Evolutionary conservation across 176 grass and related monocot genomes (phyloP).

Genomic region (Tuctoria greenei): DNA sequence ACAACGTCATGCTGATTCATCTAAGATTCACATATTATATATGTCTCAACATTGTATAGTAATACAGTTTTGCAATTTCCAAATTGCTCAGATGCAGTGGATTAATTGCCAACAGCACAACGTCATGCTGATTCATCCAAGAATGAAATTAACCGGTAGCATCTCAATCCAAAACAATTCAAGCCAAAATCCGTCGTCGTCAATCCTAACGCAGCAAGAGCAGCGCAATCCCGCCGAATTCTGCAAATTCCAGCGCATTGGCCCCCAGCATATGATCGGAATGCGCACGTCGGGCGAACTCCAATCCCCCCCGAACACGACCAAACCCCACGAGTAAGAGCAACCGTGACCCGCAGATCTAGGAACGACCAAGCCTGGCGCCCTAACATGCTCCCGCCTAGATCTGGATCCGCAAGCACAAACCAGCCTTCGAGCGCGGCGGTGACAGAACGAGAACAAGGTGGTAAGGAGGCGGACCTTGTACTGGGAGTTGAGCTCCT

Average conservation of each 20-base stretch:
- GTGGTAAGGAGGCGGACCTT: slow-evolving; percentile 46
- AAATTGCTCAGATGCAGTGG: neutral
- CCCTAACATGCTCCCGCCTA: slow-evolving; percentile 15
- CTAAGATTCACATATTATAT: slow-evolving; percentile 4
- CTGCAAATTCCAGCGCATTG: slow-evolving; percentile 4
- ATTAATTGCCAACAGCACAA: neutral
- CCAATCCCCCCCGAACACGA: slow-evolving; percentile 12
- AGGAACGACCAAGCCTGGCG: slow-evolving; percentile 11
- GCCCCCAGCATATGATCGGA: neutral
- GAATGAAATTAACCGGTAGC: neutral
- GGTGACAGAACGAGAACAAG: neutral
- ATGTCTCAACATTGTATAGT: neutral
- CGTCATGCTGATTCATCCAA: neutral
- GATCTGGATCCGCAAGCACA: slow-evolving; percentile 45
- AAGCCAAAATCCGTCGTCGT: neutral
- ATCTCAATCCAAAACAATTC: slow-evolving; percentile 15
- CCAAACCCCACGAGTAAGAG: slow-evolving; percentile 9
- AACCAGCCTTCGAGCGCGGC: neutral
- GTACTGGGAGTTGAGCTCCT: slow-evolving; percentile 99
- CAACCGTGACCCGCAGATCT: slow-evolving; percentile 41
- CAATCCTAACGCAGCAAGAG: neutral
- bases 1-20: neutral
- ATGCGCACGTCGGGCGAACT: slow-evolving; percentile 19
- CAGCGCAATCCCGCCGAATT: neutral
- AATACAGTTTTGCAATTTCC: neutral